Base-by-base conservation (phyloP, 2,329 filamentous ascomycete genomes). In the Zarea fungicola region DNA sequence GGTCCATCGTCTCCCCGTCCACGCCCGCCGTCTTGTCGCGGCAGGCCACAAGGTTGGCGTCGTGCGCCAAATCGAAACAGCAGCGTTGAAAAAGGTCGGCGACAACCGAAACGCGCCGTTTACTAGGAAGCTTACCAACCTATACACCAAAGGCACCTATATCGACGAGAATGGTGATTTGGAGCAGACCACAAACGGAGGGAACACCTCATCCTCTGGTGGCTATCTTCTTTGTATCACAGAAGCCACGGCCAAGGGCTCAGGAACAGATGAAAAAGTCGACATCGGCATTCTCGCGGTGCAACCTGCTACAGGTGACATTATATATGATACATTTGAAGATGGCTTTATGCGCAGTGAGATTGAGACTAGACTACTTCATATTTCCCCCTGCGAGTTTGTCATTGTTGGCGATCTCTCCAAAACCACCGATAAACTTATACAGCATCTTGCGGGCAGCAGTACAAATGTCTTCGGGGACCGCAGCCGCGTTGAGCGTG, bases 111-210 rank as follows among this genome's bases (percentile, higher is more conserved):
- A 96, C 62, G 81, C 90, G 0, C 91, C 93, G 0, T 99, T 99
- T 59, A 81, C 89, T 31, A 83, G 93, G 29, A 93, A 95, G 60
- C 81, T 99, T 59, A 97, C 93, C 14, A 96, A 95, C 61, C 76
- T 99, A 6, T 99, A 99, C 68, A 99, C 93, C 8, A 99, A 97
- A 66, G 93, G 91, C 36, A 99, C 93, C 3, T 99, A 97, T 59
- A 85, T 99, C 49, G 93, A 97, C 61, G 93, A 99, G 64, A 78
- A 88, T 9, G 92, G 93, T 54, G 89, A 89, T 22, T 68, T 96
- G 5, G 85, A 87, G 45, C 70, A 72, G 48, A 62, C 61, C 58
- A 52, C 54, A 16, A 70, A 60, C 56, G 71, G 54, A 0, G 73
- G 77, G 32, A 42, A 49, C 19, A 74, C 78, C 2, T 76, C 82